Base-by-base conservation (phyloP, 108 stramenopile genomes). In the Cyclotella choctawhatcheeana region DNA sequence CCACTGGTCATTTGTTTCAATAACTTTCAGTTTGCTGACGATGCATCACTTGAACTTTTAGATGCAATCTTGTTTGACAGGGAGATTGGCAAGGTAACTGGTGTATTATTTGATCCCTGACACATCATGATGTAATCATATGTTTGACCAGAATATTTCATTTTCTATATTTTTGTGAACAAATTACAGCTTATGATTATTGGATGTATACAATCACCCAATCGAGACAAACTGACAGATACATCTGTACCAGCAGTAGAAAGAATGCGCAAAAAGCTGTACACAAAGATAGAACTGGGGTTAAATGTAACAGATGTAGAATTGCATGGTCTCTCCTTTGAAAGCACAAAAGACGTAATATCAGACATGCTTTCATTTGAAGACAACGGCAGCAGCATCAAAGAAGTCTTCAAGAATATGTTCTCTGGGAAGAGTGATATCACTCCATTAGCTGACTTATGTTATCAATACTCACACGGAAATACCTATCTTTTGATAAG, bases 1-100 rank as follows among this genome's bases (percentile, higher is more conserved):
- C 63, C 63, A 17, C 30, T 64, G 26, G 63, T 64, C 14, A 48
- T 64, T 45, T 29, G 26, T 16, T 64, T 64, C 4, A 48, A 64
- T 30, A 30, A 48, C 63, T 48, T 64, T 26, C 63, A 64, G 34
- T 47, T 47, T 48, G 63, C 27, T 26, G 63, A 64, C n/a, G 45
- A 45, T 29, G 44, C 63, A 29, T 64, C 63, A 5, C 27, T 64
- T 21, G 44, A 64, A 47, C 47, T 64, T 22, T 24, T 64, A 21
- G 26, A 64, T 8, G 5, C 63, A 2, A 5, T 64, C 14, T 47
- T 64, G 43, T 30, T 64, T 45, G 63, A 64, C 21, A 44, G 44
- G 13, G 44, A 64, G 44, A 64, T 29, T 64, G 27, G 27, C n/a
- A n/a, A n/a, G n/a, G n/a, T n/a, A n/a, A n/a, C n/a, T n/a, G n/a